Conservation (phyloP, 2,329 filamentous ascomycete genomes). For the Fusarium austroafricanum region DNA sequence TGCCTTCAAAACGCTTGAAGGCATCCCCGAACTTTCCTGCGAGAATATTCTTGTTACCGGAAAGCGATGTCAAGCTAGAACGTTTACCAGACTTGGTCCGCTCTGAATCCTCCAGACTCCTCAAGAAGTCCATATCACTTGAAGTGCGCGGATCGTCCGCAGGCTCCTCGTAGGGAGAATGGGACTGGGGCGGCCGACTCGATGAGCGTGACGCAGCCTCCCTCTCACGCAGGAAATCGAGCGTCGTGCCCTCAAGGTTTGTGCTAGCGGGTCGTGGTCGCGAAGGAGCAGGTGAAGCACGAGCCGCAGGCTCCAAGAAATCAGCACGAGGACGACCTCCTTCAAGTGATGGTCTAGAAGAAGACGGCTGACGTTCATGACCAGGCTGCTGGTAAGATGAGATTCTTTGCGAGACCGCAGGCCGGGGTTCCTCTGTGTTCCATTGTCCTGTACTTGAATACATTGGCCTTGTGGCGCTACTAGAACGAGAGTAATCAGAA, state of each 20-base stretch:
- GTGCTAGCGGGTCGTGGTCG: conserved; percentile 82
- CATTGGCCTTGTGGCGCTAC: conserved; percentile 45
- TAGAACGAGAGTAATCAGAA: conserved; percentile 43
- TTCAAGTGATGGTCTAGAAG: conserved; percentile 45
- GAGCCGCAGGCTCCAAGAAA: conserved; percentile 40
- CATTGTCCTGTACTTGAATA: conserved; percentile 33
- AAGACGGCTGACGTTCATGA: conserved; percentile 44
- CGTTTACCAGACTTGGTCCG: conserved; percentile 72
- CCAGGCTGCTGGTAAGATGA: conserved; percentile 44
- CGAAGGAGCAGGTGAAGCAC: conserved; percentile 49
- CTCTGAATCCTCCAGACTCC: conserved; percentile 74
- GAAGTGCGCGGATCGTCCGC: conserved; percentile 58
- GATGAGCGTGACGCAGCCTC: conserved; percentile 66
- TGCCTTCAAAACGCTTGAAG: conserved; percentile 88
- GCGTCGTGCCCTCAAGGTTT: conserved; percentile 78
- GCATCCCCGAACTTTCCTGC: conserved; percentile 92
- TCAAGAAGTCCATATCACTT: conserved; percentile 83
- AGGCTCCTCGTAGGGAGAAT: conserved; percentile 58
- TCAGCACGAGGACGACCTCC: conserved; percentile 45
- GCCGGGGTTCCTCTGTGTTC: conserved; percentile 35
- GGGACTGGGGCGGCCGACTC: conserved; percentile 48
- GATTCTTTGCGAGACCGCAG: conserved; percentile 34
- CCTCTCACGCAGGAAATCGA: conserved; percentile 84
- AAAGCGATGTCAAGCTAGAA: conserved; percentile 76
- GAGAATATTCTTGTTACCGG: conserved; percentile 84